Base-by-base conservation (phyloP, 441 rosid species). In the Hypseocharis bilobata region DNA sequence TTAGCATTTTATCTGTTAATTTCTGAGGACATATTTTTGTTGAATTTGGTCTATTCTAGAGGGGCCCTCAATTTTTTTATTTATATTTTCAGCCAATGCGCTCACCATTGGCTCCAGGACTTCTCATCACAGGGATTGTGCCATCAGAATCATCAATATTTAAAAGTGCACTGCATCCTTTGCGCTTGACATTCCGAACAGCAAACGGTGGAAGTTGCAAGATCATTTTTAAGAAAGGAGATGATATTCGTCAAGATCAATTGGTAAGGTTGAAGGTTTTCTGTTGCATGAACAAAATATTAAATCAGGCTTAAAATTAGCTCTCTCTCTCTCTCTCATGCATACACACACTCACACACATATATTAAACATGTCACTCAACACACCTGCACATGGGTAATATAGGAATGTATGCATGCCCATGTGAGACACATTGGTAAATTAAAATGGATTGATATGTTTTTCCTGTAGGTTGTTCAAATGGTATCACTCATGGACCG, bases 401-500 rank as follows among this genome's bases (percentile, higher is more conserved):
- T 23, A 52, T 3, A 3, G 58, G 29, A 52, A 22, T 20, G 22
- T 14, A 51, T 51, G 58, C 58, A 23, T 25, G 13, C 23, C 29
- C 23, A 11, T 11, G 5, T 52, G 58, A 22, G 10, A 49, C 23
- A 44, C 62, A 64, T 63, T 52, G 30, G 29, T 65, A 23, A 60
- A 55, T 23, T 55, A 10, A 19, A 25, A 55, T 73, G 49, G 29
- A 11, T 62, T 70, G 38, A 63, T 73, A 52, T 77, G 60, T 66
- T 70, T 36, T 74, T 34, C 68, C 58, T 77, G 5, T 73, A 93
- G 97, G 97, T 93, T 80, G 86, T 93, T 70, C 99, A 91, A 86
- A 88, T 93, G 97, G 99, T 93, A 49, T 93, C 90, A 69, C 96
- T 93, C 49, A 91, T 93, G 99, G 99, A 93, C 85, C 88, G 97